Percentiles rank a stretch among this genome's conserved stretches.
Conservation (phyloP, 257 asterid genomes). For the Nicotiana attenuata region DNA sequence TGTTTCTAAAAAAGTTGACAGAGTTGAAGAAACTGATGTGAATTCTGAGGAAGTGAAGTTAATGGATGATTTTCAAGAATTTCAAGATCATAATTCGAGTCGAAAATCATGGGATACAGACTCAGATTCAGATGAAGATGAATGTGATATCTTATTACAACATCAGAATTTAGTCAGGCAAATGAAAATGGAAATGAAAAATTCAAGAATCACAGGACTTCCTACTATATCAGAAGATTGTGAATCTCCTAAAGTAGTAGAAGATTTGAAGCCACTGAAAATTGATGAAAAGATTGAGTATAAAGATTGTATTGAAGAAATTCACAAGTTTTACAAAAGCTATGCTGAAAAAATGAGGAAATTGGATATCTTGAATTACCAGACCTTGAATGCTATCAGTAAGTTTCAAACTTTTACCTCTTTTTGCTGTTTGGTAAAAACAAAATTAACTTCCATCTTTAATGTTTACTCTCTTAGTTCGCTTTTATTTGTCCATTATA, state of each 20-base stretch:
- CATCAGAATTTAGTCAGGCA: constrained; percentile 70
- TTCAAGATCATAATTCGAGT: constrained; percentile 2
- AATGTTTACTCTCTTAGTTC: neutral
- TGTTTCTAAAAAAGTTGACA: constrained; percentile 4
- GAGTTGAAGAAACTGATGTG: neutral
- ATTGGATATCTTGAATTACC: constrained; percentile 85
- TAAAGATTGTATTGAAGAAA: constrained; percentile 59
- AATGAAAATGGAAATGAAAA: constrained; percentile 75
- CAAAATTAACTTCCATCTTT: neutral
- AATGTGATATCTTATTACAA: constrained; percentile 52
- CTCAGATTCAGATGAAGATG: constrained; percentile 44
- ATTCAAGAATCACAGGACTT: constrained; percentile 50
- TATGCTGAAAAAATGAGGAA: constrained; percentile 68
- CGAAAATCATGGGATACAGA: constrained; percentile 29
- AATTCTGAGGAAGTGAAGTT: constrained; percentile 4
- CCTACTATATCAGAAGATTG: constrained; percentile 86
- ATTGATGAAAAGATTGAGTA: constrained; percentile 57
- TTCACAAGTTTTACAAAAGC: constrained; percentile 68
- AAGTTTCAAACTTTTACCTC: constrained; percentile 26
- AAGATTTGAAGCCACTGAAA: constrained; percentile 60
- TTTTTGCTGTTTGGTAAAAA: neutral
- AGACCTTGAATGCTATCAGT: constrained; percentile 84
- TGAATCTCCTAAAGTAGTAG: constrained; percentile 50
- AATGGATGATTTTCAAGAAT: neutral
- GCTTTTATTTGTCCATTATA: no score